These are phyloP conservation scores for Pseudoscleropodium purum DNA, from an alignment of 225 moss, liverwort and hornwort genomes.

Conservation along the genomic window DNA sequence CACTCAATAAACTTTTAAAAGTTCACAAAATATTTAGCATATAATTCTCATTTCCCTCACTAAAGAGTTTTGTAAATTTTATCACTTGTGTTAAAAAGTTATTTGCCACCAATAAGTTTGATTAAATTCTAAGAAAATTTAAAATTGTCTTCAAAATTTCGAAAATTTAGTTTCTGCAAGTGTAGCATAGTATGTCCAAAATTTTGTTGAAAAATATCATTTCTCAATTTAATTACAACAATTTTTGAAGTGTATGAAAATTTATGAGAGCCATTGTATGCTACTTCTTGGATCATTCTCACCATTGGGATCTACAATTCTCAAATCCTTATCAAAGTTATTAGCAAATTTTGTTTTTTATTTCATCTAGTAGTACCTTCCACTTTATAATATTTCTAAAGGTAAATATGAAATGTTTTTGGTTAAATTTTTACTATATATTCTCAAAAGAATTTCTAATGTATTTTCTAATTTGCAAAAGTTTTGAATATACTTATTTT, in stretches of 20 bases:
- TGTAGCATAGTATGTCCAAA: rapidly evolving
- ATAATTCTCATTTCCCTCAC: no score
- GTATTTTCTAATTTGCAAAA: rapidly evolving
- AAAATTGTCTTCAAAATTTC: background rate
- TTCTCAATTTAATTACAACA: background rate
- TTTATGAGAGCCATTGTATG: background rate
- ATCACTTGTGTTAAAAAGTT: no score
- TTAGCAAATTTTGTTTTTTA: background rate
- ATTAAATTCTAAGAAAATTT: no score
- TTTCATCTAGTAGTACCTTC: background rate
- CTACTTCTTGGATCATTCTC: no score
- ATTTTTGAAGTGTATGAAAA: background rate
- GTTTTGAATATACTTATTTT: background rate
- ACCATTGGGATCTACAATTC: no score
- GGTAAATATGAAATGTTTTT: background rate
- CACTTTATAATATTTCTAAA: background rate
- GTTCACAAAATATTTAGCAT: no score
- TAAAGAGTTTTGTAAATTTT: no score
- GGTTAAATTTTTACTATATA: background rate
- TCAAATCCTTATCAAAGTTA: background rate
- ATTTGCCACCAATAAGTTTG: no score
- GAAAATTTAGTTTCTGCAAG: background rate
- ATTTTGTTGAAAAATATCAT: background rate
- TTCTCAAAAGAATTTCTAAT: background rate
- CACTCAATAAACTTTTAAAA: no score